These are phyloP conservation scores for Botrytis paeoniae DNA, from an alignment of 2,329 filamentous ascomycete genomes.

Conservation along the genomic window DNA sequence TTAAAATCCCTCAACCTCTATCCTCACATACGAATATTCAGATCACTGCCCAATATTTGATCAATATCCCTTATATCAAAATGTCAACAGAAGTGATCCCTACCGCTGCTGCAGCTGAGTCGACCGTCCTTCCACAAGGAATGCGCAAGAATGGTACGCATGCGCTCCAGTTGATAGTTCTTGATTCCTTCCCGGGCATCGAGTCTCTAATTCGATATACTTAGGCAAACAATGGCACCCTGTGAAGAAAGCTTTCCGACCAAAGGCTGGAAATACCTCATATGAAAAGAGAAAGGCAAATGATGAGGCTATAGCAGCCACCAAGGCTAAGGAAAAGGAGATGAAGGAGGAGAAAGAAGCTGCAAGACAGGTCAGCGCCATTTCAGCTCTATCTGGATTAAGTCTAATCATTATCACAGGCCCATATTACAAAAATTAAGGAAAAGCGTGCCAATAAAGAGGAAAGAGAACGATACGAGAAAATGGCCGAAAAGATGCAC, in stretches of 20 bases:
- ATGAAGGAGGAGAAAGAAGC: constrained; percentile 94
- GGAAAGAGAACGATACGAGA: constrained; percentile 87
- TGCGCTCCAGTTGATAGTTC: background rate
- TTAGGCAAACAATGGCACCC: constrained; percentile 93
- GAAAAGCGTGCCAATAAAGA: constrained; percentile 86
- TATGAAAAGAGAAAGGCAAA: constrained; percentile 74
- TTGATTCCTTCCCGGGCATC: background rate
- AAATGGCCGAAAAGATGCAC: constrained; percentile 98
- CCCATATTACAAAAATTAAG: constrained; percentile 73
- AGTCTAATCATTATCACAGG: constrained; percentile 46
- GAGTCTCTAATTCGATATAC: background rate
- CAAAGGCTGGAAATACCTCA: constrained; percentile 70
- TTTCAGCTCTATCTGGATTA: background rate
- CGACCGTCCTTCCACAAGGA: constrained; percentile 41
- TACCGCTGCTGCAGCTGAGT: constrained; percentile 10
- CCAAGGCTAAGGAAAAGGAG: constrained; percentile 91
- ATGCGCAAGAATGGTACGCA: constrained; percentile 78
- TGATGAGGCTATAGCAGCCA: constrained; percentile 66
- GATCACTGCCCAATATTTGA: background rate
- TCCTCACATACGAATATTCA: background rate
- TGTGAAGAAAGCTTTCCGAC: constrained; percentile 80
- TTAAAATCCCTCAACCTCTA: background rate
- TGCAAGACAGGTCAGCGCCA: constrained; percentile 67
- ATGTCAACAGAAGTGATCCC: constrained; percentile 32
- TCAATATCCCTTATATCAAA: background rate